A percentile compares a stretch with the other conserved stretches of the same genome.
Conservation (phyloP, 768 basidiomycete genomes). For the Boletus bicolor region DNA sequence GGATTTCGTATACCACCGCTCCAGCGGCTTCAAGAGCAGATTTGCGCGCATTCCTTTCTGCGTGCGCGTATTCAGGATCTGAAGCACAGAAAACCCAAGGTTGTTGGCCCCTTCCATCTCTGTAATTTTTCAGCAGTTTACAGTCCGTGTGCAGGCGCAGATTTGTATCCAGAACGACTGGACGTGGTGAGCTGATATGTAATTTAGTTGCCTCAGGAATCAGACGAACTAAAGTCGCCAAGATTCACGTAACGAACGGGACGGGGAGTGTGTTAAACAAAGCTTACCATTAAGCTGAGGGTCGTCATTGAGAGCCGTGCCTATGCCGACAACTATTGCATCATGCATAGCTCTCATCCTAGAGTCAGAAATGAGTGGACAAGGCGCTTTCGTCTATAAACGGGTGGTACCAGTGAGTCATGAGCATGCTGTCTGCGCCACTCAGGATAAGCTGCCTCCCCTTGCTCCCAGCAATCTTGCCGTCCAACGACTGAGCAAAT, state of each 20-base stretch:
- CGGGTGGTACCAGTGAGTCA: conserved; percentile 82
- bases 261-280: background rate
- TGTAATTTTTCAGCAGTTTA: conserved; percentile 68
- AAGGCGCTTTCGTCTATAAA: background rate
- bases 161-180: conserved; percentile 77
- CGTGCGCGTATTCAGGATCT: background rate
- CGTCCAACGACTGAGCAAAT: conserved; percentile 85
- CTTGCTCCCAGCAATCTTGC: conserved; percentile 74
- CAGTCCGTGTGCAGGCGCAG: conserved; percentile 64
- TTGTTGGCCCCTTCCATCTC: conserved; percentile 53
- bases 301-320: conserved; percentile 87
- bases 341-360: conserved; percentile 95
- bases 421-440: conserved; percentile 80
- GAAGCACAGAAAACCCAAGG: conserved; percentile 69
- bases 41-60: conserved; percentile 34
- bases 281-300: conserved; percentile 87
- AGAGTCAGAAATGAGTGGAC: conserved; percentile 4
- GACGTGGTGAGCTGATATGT: conserved; percentile 58
- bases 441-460: conserved; percentile 80
- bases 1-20: conserved; percentile 57
- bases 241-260: background rate
- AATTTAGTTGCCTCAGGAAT: conserved; percentile 41
- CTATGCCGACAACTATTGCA: conserved; percentile 86
- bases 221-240: conserved; percentile 45
- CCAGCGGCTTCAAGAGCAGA: conserved; percentile 59